phyloP scores from a whole-genome alignment of 441 rosid species.

The Jatropha multifida region DNA sequence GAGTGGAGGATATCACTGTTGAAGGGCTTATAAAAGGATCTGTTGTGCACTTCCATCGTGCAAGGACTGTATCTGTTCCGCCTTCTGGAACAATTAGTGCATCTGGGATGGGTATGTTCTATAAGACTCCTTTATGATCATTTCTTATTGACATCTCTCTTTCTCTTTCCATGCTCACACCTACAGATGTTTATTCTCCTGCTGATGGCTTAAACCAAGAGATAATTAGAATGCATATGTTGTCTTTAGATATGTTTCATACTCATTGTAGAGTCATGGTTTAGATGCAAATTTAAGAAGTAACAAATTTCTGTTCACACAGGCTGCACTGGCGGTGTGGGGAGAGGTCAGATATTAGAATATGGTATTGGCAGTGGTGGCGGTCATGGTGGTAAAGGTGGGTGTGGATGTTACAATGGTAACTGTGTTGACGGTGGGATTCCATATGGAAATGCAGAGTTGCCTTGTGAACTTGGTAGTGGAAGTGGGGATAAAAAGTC shows the following conservation, averaged over 20 bases:
- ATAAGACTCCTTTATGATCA: constrained; percentile 9
- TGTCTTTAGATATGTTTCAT: constrained; percentile 20
- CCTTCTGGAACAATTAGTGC: constrained; percentile 86
- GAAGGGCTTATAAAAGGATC: constrained; percentile 93
- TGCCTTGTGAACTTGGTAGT: constrained; percentile 99
- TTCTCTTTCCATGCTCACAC: background rate
- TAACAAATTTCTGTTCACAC: constrained; percentile 33
- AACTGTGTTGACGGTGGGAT: constrained; percentile 73
- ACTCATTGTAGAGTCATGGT: constrained; percentile 11
- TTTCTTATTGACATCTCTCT: constrained; percentile 5
- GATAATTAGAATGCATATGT: constrained; percentile 6
- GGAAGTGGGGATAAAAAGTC: constrained; percentile 92
- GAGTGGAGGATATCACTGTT: constrained; percentile 92
- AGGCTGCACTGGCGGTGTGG: constrained; percentile 99
- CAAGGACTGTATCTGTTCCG: constrained; percentile 74
- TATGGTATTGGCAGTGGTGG: constrained; percentile 94
- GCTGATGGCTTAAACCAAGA: background rate
- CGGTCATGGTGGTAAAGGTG: constrained; percentile 99
- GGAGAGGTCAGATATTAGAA: constrained; percentile 69
- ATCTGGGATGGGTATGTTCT: constrained; percentile 82
- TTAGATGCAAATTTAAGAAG: background rate
- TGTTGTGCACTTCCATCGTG: constrained; percentile 94
- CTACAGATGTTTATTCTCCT: background rate
- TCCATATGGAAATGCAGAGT: constrained; percentile 78
- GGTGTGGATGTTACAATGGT: constrained; percentile 65